Percentiles rank a stretch among this genome's conserved stretches.
These are phyloP conservation scores for Astragalus glycyphyllos DNA, from an alignment of 306 rosid genomes.

Conservation along the genomic window DNA sequence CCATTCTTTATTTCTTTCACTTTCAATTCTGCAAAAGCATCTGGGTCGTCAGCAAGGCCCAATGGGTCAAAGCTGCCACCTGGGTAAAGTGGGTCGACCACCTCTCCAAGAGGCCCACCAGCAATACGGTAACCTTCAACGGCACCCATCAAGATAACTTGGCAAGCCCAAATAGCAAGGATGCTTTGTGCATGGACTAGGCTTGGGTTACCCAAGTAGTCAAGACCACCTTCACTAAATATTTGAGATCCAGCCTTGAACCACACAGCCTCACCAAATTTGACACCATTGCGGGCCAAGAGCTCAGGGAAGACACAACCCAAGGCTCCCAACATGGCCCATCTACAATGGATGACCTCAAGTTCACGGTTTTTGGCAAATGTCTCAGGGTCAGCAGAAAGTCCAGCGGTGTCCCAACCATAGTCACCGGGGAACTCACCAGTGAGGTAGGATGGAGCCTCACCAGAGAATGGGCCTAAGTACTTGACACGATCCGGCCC, in stretches of 20 bases:
- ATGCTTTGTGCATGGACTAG: slow-evolving; percentile 20
- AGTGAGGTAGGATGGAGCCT: slow-evolving; percentile 69
- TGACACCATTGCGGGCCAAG: slow-evolving; percentile 36
- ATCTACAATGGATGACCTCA: neutral
- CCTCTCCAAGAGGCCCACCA: slow-evolving; percentile 38
- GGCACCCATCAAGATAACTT: slow-evolving; percentile 33
- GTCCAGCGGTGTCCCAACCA: slow-evolving; percentile 85
- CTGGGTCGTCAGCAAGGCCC: slow-evolving; percentile 38
- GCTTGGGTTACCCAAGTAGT: slow-evolving; percentile 42
- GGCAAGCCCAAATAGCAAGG: slow-evolving; percentile 3
- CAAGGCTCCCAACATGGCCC: slow-evolving; percentile 15
- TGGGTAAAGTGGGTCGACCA: slow-evolving; percentile 29
- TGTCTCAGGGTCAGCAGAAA: slow-evolving; percentile 88
- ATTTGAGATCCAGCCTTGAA: slow-evolving; percentile 34
- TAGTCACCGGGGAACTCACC: slow-evolving; percentile 81
- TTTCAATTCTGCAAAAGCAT: slow-evolving; percentile 39
- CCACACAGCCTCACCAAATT: slow-evolving; percentile 32
- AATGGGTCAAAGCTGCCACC: neutral
- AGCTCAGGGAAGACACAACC: slow-evolving; percentile 30
- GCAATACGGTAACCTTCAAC: slow-evolving; percentile 38
- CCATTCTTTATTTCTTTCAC: slow-evolving; percentile 42
- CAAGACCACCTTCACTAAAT: slow-evolving; percentile 33
- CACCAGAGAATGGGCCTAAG: slow-evolving; percentile 78
- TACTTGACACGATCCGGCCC: slow-evolving; percentile 76
- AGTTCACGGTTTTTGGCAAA: slow-evolving; percentile 78